Evolutionary conservation across 768 basidiomycete genomes (phyloP).

Genomic region (Sporobolomyces phaffii): DNA sequence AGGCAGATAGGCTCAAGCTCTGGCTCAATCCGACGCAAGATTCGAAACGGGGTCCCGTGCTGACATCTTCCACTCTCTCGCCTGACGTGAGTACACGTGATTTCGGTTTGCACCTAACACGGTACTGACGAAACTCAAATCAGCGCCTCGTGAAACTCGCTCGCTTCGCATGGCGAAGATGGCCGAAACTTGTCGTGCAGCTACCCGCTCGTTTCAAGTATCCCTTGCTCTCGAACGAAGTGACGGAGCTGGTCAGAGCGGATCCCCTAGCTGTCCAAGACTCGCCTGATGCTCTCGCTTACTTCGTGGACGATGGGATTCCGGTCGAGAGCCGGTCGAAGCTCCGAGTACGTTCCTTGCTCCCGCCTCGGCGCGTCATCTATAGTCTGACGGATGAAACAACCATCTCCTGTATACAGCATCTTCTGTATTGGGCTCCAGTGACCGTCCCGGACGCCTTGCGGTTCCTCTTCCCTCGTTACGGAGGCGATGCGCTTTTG

Average conservation of each 20-base stretch:
- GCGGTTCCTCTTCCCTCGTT: constrained; percentile 73
- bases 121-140: no score
- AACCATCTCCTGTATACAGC: no score
- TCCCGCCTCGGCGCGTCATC: background rate
- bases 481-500: constrained; percentile 72
- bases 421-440: constrained; percentile 79
- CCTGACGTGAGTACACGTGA: constrained; percentile 25
- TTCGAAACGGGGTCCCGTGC: constrained; percentile 60
- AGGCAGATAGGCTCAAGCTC: constrained; percentile 74
- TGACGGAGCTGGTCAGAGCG: constrained; percentile 65
- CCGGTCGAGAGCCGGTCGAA: constrained; percentile 59
- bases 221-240: constrained; percentile 61
- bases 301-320: constrained; percentile 68
- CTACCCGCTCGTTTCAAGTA: constrained; percentile 84
- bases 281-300: constrained; percentile 71
- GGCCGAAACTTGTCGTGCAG: constrained; percentile 74
- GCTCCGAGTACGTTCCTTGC: constrained; percentile 58
- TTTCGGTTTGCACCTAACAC: no score
- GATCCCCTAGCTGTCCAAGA: constrained; percentile 65
- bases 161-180: constrained; percentile 70
- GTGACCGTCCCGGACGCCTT: constrained; percentile 59
- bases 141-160: constrained; percentile 62
- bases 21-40: constrained; percentile 88
- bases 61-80: background rate
- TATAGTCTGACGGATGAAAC: no score